Evolutionary conservation across 2,329 filamentous ascomycete genomes (phyloP), one percentile per base, ranked within the genome.

Genomic region (Colletotrichum acutatum): DNA sequence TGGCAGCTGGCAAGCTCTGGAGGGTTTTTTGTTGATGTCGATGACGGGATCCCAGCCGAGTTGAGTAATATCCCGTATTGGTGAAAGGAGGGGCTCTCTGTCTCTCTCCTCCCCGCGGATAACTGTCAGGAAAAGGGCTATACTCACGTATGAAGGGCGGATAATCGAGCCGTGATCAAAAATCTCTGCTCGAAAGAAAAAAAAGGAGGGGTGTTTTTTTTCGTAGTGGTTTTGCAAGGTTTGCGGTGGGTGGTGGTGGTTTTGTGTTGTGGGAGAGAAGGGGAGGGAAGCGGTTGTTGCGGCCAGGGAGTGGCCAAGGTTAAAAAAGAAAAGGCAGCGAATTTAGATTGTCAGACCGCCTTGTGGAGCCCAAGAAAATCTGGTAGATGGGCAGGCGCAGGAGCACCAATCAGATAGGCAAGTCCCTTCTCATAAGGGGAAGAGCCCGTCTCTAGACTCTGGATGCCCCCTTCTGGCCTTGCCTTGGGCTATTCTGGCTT

Each of bases 221-320:
- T 56, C 49, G 60, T 30, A 53, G 63, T 66, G 37, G 53, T 66
- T 68, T 69, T 75, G 57, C 62, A 64, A 69, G 71, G 71, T 65
- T 64, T 70, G 66, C 46, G 22, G 62, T 57, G 53, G 54, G 60
- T 49, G 68, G 61, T 56, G 28, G 62, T 67, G 46, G 71, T 71
- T 62, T 49, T 66, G 66, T 74, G 73, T 76, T 69, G 67, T 76
- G 67, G 59, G 66, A 68, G 64, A 68, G 63, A 74, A 58, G 71
- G 61, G 60, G 68, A 71, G 49, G 62, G 68, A 71, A 62, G 56
- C 58, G 46, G 63, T 67, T 26, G 63, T 67, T 63, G 28, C 62
- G 54, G 67, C 61, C 61, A 70, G 69, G 69, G 57, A 73, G 54
- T 72, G 69, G 59, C 61, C 69, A 65, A 58, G 63, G 62, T 71